These are phyloP conservation scores for Hypoxylon sp. DNA, from an alignment of 2,329 filamentous ascomycete genomes.

Conservation along the genomic window DNA sequence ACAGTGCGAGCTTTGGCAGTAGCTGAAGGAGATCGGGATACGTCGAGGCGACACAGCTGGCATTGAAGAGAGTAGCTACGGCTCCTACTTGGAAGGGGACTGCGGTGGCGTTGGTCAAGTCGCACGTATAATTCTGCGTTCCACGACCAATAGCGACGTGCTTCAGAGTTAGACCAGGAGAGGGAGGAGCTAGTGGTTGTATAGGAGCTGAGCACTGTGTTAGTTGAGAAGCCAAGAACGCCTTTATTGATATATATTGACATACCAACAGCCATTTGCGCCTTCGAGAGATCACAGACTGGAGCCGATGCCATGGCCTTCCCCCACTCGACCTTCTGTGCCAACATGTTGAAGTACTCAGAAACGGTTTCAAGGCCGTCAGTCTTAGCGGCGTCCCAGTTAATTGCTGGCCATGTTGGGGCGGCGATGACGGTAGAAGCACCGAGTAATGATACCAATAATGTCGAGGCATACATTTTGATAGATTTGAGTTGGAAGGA, in stretches of 20 bases:
- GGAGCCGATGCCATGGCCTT: conserved; percentile 61
- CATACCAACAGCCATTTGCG: conserved; percentile 66
- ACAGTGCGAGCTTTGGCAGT: conserved; percentile 77
- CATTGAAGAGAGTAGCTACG: conserved; percentile 88
- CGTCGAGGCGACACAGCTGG: conserved; percentile 80
- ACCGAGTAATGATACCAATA: conserved; percentile 64
- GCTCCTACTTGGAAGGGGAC: conserved; percentile 79
- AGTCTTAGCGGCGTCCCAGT: conserved; percentile 58
- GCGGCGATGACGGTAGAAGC: conserved; percentile 61
- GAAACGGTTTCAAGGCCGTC: conserved; percentile 65
- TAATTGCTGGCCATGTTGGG: conserved; percentile 63
- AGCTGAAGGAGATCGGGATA: conserved; percentile 76
- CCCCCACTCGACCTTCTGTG: conserved; percentile 67
- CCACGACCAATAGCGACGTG: conserved; percentile 91
- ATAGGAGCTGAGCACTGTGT: conserved; percentile 64
- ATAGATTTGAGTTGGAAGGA: conserved; percentile 31
- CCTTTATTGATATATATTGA: conserved; percentile 24
- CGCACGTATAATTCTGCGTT: conserved; percentile 95
- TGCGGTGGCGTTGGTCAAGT: conserved; percentile 70
- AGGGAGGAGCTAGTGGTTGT: conserved; percentile 70
- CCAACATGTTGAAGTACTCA: conserved; percentile 73
- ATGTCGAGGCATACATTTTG: conserved; percentile 67
- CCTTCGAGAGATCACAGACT: conserved; percentile 69
- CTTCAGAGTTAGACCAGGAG: conserved; percentile 73
- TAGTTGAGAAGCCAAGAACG: conserved; percentile 38